Conservation (phyloP, 768 basidiomycete genomes). For the Russula earlei region DNA sequence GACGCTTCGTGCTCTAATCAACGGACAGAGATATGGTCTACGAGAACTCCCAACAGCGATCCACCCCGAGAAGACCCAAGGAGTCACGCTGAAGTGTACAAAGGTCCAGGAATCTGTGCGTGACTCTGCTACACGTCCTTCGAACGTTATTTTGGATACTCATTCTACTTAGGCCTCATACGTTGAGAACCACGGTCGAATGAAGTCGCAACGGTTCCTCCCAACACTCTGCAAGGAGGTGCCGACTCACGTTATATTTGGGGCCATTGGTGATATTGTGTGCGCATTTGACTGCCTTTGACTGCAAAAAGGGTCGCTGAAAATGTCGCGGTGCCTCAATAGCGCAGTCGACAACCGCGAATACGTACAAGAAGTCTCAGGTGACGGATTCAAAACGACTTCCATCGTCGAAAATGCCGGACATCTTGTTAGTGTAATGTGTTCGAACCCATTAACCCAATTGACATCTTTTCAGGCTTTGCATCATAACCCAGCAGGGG, state of each 20-base stretch:
- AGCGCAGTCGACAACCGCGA: conserved; percentile 10
- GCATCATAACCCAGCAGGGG: conserved; percentile 9
- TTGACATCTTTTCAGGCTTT: conserved; percentile 2
- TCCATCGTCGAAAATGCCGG: conserved; percentile 12
- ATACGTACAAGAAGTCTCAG: neutral
- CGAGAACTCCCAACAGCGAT: conserved; percentile 32
- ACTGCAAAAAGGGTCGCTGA: neutral
- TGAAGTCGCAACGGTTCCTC: neutral
- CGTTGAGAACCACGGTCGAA: neutral
- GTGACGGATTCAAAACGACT: conserved; percentile 5
- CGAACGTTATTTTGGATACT: neutral
- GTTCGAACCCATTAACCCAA: neutral
- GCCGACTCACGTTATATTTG: conserved; percentile 17
- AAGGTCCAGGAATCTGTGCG: conserved; percentile 35
- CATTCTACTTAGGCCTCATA: conserved; percentile 7
- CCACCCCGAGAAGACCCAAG: conserved; percentile 35
- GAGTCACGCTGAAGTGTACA: conserved; percentile 42
- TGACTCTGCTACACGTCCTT: neutral
- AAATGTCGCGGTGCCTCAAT: neutral
- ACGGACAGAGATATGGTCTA: conserved; percentile 34
- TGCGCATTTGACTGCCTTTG: neutral
- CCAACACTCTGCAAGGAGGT: conserved; percentile 14
- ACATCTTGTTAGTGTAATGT: conserved; percentile 10
- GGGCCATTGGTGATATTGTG: conserved; percentile 9
- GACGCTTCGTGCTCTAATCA: neutral